phyloP scores from a whole-genome alignment of 2,329 filamentous ascomycete species.

The Nigrospora sphaerica region DNA sequence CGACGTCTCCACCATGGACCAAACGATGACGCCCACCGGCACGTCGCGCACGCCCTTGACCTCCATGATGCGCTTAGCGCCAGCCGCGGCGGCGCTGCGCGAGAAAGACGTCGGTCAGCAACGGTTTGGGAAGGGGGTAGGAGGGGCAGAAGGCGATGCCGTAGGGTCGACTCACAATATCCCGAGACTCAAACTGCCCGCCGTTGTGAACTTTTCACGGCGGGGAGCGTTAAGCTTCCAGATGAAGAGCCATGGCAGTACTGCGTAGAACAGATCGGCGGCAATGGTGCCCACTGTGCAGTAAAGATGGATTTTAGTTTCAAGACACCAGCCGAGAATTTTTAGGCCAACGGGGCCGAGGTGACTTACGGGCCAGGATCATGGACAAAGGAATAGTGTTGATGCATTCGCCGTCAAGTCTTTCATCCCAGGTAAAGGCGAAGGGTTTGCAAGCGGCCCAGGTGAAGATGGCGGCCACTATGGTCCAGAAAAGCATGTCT shows the following conservation, averaged over 20 bases:
- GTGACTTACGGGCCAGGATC: slow-evolving; percentile 3
- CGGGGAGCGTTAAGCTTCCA: slow-evolving; percentile 1
- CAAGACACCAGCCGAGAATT: no score
- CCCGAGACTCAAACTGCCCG: slow-evolving; percentile 9
- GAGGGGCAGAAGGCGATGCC: no score
- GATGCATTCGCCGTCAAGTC: slow-evolving; percentile 7
- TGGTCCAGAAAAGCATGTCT: background rate
- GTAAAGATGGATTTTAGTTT: background rate
- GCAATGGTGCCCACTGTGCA: slow-evolving; percentile 3
- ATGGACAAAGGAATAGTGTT: slow-evolving; percentile 4
- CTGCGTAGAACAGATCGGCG: slow-evolving; percentile 8
- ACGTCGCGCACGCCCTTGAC: slow-evolving; percentile 9
- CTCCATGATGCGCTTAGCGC: slow-evolving; percentile 6
- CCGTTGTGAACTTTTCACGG: slow-evolving; percentile 6
- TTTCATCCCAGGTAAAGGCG: slow-evolving; percentile 8
- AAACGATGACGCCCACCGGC: slow-evolving; percentile 9
- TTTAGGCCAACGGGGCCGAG: background rate
- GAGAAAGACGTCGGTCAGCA: background rate
- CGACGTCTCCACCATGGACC: slow-evolving; percentile 10
- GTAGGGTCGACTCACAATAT: slow-evolving; percentile 7
- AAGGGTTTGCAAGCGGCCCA: slow-evolving; percentile 10
- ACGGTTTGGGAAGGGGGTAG: background rate
- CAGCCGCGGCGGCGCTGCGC: slow-evolving; percentile 1
- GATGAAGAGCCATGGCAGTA: slow-evolving; percentile 9
- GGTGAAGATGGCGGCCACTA: slow-evolving; percentile 5